Percentiles rank a stretch among this genome's conserved stretches.
Evolutionary conservation across 805 yeast genomes (phyloP).

Genomic region (Sugiyamaella mastotermitis): DNA sequence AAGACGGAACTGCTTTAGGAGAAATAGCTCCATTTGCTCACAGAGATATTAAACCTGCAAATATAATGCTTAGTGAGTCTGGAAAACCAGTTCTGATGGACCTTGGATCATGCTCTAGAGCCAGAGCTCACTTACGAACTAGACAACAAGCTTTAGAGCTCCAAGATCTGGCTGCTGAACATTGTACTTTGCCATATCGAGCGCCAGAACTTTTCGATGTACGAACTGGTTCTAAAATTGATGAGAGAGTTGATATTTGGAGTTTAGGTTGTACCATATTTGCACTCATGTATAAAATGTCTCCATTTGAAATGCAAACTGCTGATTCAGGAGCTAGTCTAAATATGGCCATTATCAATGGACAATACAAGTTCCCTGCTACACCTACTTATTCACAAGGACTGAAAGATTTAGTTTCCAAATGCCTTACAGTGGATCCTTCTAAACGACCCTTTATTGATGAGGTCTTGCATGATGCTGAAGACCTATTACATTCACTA

Average conservation of each 20-base stretch:
- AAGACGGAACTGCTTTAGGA: slow-evolving; percentile 42
- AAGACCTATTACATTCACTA: slow-evolving; percentile 1
- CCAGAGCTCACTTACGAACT: slow-evolving; percentile 46
- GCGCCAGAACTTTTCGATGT: slow-evolving; percentile 89
- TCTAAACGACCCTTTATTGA: slow-evolving; percentile 57
- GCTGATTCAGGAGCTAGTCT: slow-evolving; percentile 76
- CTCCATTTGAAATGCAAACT: slow-evolving; percentile 86
- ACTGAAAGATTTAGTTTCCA: slow-evolving; percentile 48
- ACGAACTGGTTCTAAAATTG: slow-evolving; percentile 54
- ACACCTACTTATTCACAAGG: slow-evolving; percentile 47
- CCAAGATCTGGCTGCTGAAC: slow-evolving; percentile 78
- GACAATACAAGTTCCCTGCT: slow-evolving; percentile 53
- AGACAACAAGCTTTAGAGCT: slow-evolving; percentile 68
- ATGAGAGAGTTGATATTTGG: slow-evolving; percentile 85
- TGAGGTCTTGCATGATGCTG: slow-evolving; percentile 12
- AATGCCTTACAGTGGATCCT: slow-evolving; percentile 62
- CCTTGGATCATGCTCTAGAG: slow-evolving; percentile 71
- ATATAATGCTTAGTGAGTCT: slow-evolving; percentile 73
- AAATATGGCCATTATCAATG: slow-evolving; percentile 66
- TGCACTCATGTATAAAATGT: slow-evolving; percentile 66
- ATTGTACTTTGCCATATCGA: slow-evolving; percentile 78
- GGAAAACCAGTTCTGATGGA: slow-evolving; percentile 78
- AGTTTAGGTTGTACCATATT: slow-evolving; percentile 81
- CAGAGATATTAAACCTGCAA: slow-evolving; percentile 84
- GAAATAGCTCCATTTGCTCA: slow-evolving; percentile 73